Evolutionary conservation across 176 grass and related monocot species (phyloP).

Genomic region (Typha latifolia): DNA sequence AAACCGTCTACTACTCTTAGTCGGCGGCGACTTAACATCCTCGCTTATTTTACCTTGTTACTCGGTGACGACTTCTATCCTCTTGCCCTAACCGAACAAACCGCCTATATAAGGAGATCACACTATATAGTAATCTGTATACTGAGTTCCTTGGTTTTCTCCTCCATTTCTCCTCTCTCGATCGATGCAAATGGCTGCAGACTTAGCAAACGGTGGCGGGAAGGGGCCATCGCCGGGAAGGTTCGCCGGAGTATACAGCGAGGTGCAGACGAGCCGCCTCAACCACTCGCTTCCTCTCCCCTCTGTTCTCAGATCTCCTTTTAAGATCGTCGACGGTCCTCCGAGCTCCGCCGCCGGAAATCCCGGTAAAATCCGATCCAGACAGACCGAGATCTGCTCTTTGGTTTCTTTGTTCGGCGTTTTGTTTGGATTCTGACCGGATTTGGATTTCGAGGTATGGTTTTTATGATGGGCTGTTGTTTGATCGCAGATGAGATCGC

Average conservation of each 20-base stretch:
- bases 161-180: neutral
- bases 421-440: no score
- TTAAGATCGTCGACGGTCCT: conserved; percentile 51
- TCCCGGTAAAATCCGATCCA: conserved; percentile 28
- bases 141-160: neutral
- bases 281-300: conserved; percentile 72
- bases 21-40: neutral
- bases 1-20: neutral
- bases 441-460: no score
- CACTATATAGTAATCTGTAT: no score
- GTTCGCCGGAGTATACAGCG: conserved; percentile 72
- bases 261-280: conserved; percentile 88
- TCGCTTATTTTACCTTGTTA: neutral
- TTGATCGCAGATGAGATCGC: conserved; percentile 66
- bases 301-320: conserved; percentile 47
- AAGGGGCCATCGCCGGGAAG: conserved; percentile 33
- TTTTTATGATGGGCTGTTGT: neutral
- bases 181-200: conserved; percentile 25
- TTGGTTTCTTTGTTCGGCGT: conserved; percentile 11
- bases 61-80: neutral
- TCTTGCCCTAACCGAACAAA: neutral
- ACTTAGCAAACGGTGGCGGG: conserved; percentile 40
- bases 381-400: neutral
- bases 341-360: conserved; percentile 66
- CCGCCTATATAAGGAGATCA: neutral